Conservation (phyloP, 2,329 filamentous ascomycete species). For the Phialophora verrucosa region DNA sequence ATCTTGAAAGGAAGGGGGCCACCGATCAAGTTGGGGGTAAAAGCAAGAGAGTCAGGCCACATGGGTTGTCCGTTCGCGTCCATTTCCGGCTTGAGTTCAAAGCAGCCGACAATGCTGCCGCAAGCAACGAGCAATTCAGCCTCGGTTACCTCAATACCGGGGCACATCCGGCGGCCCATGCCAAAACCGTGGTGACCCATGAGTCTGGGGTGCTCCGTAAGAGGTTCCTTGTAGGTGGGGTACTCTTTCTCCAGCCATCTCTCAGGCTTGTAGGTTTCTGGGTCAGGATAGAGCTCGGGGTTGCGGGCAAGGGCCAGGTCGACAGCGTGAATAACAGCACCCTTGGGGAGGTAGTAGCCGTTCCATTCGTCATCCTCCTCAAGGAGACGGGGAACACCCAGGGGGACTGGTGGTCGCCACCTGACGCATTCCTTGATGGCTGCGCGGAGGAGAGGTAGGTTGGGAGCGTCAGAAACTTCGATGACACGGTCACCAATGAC, state of each 20-base stretch:
- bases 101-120: conserved; percentile 40
- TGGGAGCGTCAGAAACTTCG: conserved; percentile 49
- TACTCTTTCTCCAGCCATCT: conserved; percentile 42
- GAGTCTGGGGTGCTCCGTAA: conserved; percentile 42
- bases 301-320: conserved; percentile 45
- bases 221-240: conserved; percentile 43
- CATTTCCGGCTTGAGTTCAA: conserved; percentile 36
- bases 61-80: conserved; percentile 39
- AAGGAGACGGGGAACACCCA: conserved; percentile 58
- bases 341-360: conserved; percentile 58
- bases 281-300: conserved; percentile 42
- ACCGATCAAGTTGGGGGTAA: conserved; percentile 40
- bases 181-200: conserved; percentile 41
- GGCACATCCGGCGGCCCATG: conserved; percentile 43
- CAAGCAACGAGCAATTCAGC: conserved; percentile 40
- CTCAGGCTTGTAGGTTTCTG: conserved; percentile 41
- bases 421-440: conserved; percentile 53
- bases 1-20: conserved; percentile 41
- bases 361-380: conserved; percentile 58
- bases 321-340: conserved; percentile 51
- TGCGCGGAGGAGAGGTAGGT: conserved; percentile 49
- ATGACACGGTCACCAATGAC: conserved; percentile 52
- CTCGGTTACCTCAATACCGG: conserved; percentile 41
- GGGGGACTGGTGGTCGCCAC: conserved; percentile 56
- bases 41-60: conserved; percentile 36